A percentile compares a stretch with the other conserved stretches of the same genome.
Conservation (phyloP, 352 stramenopile genomes). For the Sclerospora graminicola region DNA sequence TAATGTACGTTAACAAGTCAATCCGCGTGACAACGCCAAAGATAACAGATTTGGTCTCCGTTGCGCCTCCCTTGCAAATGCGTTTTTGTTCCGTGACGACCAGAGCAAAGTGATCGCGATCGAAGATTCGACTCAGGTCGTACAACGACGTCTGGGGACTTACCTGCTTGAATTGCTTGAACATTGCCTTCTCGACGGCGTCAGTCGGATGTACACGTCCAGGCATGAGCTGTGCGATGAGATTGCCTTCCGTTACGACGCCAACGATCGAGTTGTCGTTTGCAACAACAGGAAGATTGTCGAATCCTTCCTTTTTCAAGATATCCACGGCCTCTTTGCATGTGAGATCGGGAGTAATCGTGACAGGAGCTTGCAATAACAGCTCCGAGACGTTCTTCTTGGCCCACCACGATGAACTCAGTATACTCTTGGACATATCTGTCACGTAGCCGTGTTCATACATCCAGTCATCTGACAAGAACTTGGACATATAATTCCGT, state of each 20-base stretch:
- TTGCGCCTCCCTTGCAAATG: conserved; percentile 66
- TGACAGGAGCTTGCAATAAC: conserved; percentile 84
- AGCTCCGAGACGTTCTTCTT: conserved; percentile 88
- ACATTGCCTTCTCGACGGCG: conserved; percentile 88
- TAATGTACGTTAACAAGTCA: conserved; percentile 94
- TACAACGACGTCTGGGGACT: conserved; percentile 84
- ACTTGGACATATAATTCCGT: conserved; percentile 98
- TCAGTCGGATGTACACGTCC: conserved; percentile 83
- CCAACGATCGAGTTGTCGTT: conserved; percentile 87
- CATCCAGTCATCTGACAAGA: conserved; percentile 94
- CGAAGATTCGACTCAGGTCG: conserved; percentile 90
- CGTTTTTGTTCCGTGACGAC: conserved; percentile 90
- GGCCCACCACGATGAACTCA: conserved; percentile 91
- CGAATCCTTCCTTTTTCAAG: conserved; percentile 88
- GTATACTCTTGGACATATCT: conserved; percentile 55
- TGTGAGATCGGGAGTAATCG: conserved; percentile 83
- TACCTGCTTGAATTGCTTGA: conserved; percentile 94
- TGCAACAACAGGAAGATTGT: conserved; percentile 68
- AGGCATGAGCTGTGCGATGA: conserved; percentile 87
- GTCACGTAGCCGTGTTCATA: conserved; percentile 79
- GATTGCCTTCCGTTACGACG: conserved; percentile 94
- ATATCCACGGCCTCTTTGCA: conserved; percentile 92
- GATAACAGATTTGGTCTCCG: conserved; percentile 84
- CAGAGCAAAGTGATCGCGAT: conserved; percentile 93
- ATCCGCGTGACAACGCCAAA: conserved; percentile 94